Evolutionary conservation across 1,139 yeast genomes (phyloP), one percentile per base, ranked within the genome.

Genomic region (Kodamaea arcana): DNA sequence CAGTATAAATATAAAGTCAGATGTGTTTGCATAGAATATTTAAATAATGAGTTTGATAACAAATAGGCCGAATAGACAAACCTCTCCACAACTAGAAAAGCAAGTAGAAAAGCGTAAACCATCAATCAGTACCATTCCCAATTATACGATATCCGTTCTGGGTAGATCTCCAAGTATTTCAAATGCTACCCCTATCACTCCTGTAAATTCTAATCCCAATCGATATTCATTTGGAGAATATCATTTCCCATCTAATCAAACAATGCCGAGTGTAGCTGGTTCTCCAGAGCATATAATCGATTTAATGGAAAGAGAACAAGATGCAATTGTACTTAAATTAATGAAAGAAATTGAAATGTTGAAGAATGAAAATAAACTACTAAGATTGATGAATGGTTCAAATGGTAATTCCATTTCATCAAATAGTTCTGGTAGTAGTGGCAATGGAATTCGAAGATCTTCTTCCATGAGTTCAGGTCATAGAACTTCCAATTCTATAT

Each of bases 241-340:
- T 30, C 27, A 29, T 20, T 34, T 37, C 18, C 42, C 43, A 9
- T 9, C 14, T 14, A 11, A 27, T 24, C 10, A 31, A 7, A 6
- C 6, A 18, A 28, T 20, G 17, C 27, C 16, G 17, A 4, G 29
- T n/a, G 30, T 24, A 15, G 28, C 30, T 18, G 18, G 12, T 5
- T 27, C 30, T 29, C 39, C 39, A 21, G 80, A 72, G 31, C 75
- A 74, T 41, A 65, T 75, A 26, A 70, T 79, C 31, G 81, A 78
- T 51, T 60, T 72, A 37, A 77, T 80, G 83, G 86, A 80, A 49
- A 68, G 78, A 38, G 85, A 80, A 49, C 85, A 80, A 50, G 86
- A 80, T 46, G 82, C 80, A 3, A 75, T 78, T 24, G 85, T 78
- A 7, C 56, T 78, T 42, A 74, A 69, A 46, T 54, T 79, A 27